A percentile compares a stretch with the other conserved stretches of the same genome.
phyloP scores from a whole-genome alignment of 2,329 filamentous ascomycete species.

The Pseudopithomyces chartarum region DNA sequence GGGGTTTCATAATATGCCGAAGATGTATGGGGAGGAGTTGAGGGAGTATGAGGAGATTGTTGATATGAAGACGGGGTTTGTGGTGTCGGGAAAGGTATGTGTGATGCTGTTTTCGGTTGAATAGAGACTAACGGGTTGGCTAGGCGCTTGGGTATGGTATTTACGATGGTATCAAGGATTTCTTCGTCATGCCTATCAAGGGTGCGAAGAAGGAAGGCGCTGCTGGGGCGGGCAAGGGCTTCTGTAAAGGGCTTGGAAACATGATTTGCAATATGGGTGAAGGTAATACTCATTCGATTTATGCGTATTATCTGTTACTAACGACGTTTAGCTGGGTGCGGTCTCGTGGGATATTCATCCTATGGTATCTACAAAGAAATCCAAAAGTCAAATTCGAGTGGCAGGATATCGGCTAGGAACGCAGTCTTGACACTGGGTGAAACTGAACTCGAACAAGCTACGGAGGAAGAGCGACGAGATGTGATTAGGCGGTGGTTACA shows the following conservation, averaged over 20 bases:
- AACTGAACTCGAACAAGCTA: constrained; percentile 20
- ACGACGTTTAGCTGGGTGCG: constrained; percentile 53
- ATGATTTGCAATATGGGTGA: constrained; percentile 66
- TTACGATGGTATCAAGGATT: constrained; percentile 76
- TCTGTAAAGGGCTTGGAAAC: constrained; percentile 76
- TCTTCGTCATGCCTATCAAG: constrained; percentile 75
- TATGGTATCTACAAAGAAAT: constrained; percentile 66
- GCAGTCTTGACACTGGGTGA: constrained; percentile 21
- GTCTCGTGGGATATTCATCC: constrained; percentile 64
- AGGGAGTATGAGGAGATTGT: constrained; percentile 76
- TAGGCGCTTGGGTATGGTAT: constrained; percentile 74
- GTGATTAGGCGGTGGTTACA: constrained; percentile 30
- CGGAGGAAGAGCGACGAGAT: constrained; percentile 21
- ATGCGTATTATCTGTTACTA: neutral
- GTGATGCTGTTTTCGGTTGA: neutral
- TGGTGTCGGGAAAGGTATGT: constrained; percentile 69
- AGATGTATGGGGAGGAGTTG: constrained; percentile 81
- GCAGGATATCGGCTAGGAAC: constrained; percentile 17
- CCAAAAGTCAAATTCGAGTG: constrained; percentile 21
- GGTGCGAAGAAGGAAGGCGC: constrained; percentile 67
- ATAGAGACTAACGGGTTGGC: neutral
- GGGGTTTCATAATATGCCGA: constrained; percentile 85
- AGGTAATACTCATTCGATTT: constrained; percentile 51
- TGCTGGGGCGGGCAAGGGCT: constrained; percentile 72
- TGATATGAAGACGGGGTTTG: constrained; percentile 72